These are phyloP conservation scores for Trichophyton rubrum DNA, from an alignment of 2,329 filamentous ascomycete species.

Conservation along the genomic window DNA sequence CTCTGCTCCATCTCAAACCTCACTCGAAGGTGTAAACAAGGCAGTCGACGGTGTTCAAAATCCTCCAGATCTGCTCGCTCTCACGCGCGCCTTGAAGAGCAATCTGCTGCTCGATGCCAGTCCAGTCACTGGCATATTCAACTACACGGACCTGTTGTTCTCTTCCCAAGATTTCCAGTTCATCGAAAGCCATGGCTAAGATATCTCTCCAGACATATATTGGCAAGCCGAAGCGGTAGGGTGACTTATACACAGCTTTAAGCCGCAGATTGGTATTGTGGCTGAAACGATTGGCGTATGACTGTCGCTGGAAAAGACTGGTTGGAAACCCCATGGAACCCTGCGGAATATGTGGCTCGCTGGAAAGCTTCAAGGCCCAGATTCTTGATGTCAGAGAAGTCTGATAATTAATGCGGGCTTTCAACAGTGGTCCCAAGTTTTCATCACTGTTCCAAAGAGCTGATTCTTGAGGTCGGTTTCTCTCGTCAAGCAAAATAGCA, in stretches of 20 bases:
- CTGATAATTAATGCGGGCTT: neutral
- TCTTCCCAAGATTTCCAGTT: constrained; percentile 17
- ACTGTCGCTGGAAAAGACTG: neutral
- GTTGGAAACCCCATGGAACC: neutral
- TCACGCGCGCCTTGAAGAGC: constrained; percentile 19
- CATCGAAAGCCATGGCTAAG: constrained; percentile 20
- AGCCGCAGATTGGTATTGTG: neutral
- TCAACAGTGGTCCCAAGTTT: neutral
- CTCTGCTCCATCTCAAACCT: neutral
- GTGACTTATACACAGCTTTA: constrained; percentile 9
- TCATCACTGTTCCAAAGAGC: neutral
- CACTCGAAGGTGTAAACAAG: constrained; percentile 18
- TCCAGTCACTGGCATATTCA: constrained; percentile 24
- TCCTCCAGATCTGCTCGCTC: constrained; percentile 26
- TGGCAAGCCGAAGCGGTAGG: constrained; percentile 20
- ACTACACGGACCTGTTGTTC: constrained; percentile 22
- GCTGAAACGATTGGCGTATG: neutral
- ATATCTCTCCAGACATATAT: constrained; percentile 21
- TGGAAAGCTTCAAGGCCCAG: neutral
- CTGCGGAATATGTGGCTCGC: constrained; percentile 3
- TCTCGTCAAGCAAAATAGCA: constrained; percentile 22
- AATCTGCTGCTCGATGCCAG: constrained; percentile 20
- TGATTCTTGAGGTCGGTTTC: constrained; percentile 12
- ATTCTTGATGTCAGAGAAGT: neutral
- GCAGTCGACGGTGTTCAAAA: constrained; percentile 23